A percentile compares a stretch with the other conserved stretches of the same genome.
Conservation (phyloP, 495 filamentous ascomycete genomes). For the Penicillium bialowiezense region DNA sequence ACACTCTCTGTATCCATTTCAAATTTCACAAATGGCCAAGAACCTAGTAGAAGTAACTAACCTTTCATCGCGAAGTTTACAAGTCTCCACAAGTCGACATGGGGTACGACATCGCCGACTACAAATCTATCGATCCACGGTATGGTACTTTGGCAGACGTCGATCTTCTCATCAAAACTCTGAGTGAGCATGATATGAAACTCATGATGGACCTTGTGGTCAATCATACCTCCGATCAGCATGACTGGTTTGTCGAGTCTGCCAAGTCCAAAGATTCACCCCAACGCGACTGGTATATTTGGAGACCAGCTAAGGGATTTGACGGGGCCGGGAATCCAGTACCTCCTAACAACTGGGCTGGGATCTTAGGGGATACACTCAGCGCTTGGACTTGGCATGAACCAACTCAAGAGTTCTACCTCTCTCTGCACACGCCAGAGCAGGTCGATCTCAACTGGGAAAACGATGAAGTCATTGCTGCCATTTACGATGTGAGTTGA, state of each 20-base stretch:
- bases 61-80: too few species aligned
- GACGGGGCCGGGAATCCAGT: conserved; percentile 43
- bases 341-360: conserved; percentile 62
- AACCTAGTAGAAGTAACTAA: too few species aligned
- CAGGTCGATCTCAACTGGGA: conserved; percentile 76
- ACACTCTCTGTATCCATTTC: too few species aligned
- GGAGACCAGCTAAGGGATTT: conserved; percentile 45
- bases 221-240: conserved; percentile 56
- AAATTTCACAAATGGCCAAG: too few species aligned
- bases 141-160: conserved; percentile 39
- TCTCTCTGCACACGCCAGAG: conserved; percentile 58
- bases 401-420: conserved; percentile 58
- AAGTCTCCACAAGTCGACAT: too few species aligned
- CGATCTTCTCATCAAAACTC: too few species aligned
- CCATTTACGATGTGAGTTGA: conserved; percentile 46
- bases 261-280: conserved; percentile 46
- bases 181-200: too few species aligned
- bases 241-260: conserved; percentile 64
- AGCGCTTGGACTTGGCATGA: conserved; percentile 63
- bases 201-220: conserved; percentile 34
- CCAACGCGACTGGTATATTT: conserved; percentile 66
- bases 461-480: conserved; percentile 50
- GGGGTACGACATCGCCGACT: too few species aligned
- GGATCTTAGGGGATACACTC: conserved; percentile 30
- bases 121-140: conserved; percentile 46